Evolutionary conservation across 768 basidiomycete species (phyloP), one percentile per base, ranked within the genome.

Genomic region (Lactifluus volemus): DNA sequence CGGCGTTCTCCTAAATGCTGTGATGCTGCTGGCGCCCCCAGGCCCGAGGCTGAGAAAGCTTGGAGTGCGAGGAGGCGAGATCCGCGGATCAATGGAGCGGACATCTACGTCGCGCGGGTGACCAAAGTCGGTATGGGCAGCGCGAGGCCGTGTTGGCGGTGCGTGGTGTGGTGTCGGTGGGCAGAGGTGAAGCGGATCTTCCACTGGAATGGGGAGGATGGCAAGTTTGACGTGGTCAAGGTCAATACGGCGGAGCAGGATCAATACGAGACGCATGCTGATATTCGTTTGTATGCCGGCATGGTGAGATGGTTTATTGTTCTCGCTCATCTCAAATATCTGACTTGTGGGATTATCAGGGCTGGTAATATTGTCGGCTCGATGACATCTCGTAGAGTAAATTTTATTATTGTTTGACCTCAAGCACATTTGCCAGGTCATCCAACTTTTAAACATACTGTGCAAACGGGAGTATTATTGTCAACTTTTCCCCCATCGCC

Each of bases 161-260:
- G 82, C 58, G 59, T 84, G 36, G 76, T 79, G 57, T 84, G 80
- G 80, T 83, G 79, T 65, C 70, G 72, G 48, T 83, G 81, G 81
- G 79, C 80, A 21, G 81, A 81, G 0, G 76, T 84, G 60, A 80
- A 77, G 70, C 76, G 81, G 44, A 76, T 83, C 45, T 83, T 81
- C 64, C 78, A 82, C 63, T 82, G 79, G 77, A 75, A 80, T 56
- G 70, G 68, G 7, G 70, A 66, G 17, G 70, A 67, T 42, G 70
- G 69, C 9, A 68, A 67, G 57, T 76, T 77, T 49, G 74, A 74
- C 2, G 73, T 79, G 48, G 70, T 81, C 48, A 81, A 81, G 69
- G 79, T 80, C 55, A 76, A 78, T 57, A 73, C 73, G 42, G 70
- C 70, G 19, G 67, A 68, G 53, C 63, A 60, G n/a, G 75, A 73